These are phyloP conservation scores for Pyricularia grisea DNA, from an alignment of 2,329 filamentous ascomycete species.

Conservation along the genomic window DNA sequence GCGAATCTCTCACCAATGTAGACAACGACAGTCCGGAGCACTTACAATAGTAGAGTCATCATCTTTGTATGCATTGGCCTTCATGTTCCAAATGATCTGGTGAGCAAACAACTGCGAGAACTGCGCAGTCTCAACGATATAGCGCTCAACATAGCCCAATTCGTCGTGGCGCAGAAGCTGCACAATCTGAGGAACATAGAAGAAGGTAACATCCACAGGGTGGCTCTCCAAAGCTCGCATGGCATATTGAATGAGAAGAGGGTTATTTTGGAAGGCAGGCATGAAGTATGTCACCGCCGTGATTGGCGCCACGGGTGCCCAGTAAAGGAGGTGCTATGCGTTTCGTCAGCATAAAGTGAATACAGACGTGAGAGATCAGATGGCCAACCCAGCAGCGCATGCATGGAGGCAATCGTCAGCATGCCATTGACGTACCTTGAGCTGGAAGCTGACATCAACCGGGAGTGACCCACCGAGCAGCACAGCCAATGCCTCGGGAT, in stretches of 20 bases:
- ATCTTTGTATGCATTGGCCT: conserved; percentile 96
- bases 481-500: conserved; percentile 75
- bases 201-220: conserved; percentile 94
- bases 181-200: conserved; percentile 97
- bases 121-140: conserved; percentile 93
- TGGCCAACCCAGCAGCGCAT: background rate
- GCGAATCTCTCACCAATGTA: background rate
- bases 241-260: conserved; percentile 91
- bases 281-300: conserved; percentile 90
- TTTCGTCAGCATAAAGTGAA: conserved; percentile 19
- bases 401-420: background rate
- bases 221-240: conserved; percentile 93
- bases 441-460: conserved; percentile 68
- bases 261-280: conserved; percentile 82
- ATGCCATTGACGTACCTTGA: conserved; percentile 47
- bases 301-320: conserved; percentile 85
- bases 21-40: conserved; percentile 6
- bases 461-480: conserved; percentile 71
- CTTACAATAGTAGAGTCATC: conserved; percentile 78
- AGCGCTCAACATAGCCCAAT: conserved; percentile 89
- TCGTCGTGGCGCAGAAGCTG: conserved; percentile 89
- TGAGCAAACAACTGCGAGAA: conserved; percentile 98
- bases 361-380: background rate
- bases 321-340: conserved; percentile 74
- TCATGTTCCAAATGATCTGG: conserved; percentile 99